phyloP scores from a whole-genome alignment of 257 asterid genomes.

The Solanum pennellii region DNA sequence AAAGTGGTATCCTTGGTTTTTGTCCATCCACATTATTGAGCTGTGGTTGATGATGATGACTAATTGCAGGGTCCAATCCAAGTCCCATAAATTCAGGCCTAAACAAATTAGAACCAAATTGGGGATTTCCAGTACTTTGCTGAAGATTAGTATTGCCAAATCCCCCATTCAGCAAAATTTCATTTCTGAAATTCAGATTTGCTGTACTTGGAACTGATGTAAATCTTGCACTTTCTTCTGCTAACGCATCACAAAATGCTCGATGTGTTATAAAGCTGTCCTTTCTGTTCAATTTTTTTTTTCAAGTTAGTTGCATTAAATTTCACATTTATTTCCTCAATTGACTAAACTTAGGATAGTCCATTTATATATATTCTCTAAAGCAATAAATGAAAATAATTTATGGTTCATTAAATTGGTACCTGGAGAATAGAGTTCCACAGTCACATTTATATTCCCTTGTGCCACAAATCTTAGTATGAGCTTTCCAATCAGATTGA shows the following conservation, averaged over 20 bases:
- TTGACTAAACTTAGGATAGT: neutral
- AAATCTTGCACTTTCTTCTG: slow-evolving; percentile 7
- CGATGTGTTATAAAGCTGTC: slow-evolving; percentile 16
- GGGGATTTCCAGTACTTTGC: neutral
- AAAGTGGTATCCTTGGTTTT: neutral
- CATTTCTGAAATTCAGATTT: neutral
- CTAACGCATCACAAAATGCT: slow-evolving; percentile 15
- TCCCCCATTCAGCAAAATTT: neutral
- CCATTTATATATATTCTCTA: neutral
- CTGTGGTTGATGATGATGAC: neutral
- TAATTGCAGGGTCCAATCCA: slow-evolving; percentile 1
- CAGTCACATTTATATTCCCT: slow-evolving; percentile 17
- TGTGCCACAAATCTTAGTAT: slow-evolving; percentile 14
- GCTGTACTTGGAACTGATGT: neutral
- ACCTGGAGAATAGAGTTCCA: slow-evolving; percentile 20
- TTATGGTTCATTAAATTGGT: neutral
- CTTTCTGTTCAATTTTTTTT: neutral
- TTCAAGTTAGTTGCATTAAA: neutral
- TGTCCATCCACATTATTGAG: slow-evolving; percentile 1
- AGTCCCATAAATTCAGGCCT: slow-evolving; percentile 7
- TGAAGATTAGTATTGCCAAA: neutral
- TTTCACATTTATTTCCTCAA: neutral
- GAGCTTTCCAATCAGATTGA: slow-evolving; percentile 14
- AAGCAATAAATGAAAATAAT: neutral
- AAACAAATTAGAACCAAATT: neutral